Evolutionary conservation across 352 stramenopile genomes (phyloP).

Genomic region (Phytophthora cajani): DNA sequence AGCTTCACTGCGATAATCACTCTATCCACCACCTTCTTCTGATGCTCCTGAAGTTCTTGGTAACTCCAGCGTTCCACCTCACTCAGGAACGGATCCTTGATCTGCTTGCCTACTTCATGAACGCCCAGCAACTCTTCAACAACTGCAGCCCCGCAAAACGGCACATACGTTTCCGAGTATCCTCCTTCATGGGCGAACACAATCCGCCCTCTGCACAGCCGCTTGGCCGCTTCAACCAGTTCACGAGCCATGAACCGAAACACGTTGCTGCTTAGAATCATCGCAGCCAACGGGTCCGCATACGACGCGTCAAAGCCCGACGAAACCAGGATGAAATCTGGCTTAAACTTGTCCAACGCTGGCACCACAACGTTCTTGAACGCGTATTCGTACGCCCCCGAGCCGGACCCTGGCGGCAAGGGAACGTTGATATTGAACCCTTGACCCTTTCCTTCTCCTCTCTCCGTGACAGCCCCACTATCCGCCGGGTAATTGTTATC

Average conservation of each 20-base stretch:
- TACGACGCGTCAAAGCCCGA: constrained; percentile 85
- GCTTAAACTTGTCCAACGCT: constrained; percentile 69
- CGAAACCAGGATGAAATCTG: constrained; percentile 82
- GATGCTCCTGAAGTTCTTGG: constrained; percentile 78
- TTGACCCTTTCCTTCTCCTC: constrained; percentile 43
- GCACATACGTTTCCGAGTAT: constrained; percentile 91
- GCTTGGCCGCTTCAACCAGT: constrained; percentile 52
- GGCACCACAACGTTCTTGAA: constrained; percentile 77
- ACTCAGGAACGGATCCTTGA: constrained; percentile 64
- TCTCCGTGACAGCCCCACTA: constrained; percentile 53
- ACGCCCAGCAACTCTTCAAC: constrained; percentile 74
- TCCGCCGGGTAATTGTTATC: constrained; percentile 83
- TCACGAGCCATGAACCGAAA: constrained; percentile 74
- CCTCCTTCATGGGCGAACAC: constrained; percentile 85
- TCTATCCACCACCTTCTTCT: constrained; percentile 54
- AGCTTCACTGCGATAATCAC: no score
- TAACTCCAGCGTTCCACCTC: constrained; percentile 79
- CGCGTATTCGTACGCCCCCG: constrained; percentile 72
- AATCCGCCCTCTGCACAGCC: constrained; percentile 58
- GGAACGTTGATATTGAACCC: constrained; percentile 88
- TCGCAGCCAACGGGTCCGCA: constrained; percentile 79
- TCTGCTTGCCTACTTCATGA: constrained; percentile 46
- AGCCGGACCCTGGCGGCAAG: constrained; percentile 78
- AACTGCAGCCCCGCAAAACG: constrained; percentile 88
- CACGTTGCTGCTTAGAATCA: constrained; percentile 82